Evolutionary conservation across 352 stramenopile species (phyloP), one percentile per base, ranked within the genome.

Genomic region (Globisporangium paddicum): DNA sequence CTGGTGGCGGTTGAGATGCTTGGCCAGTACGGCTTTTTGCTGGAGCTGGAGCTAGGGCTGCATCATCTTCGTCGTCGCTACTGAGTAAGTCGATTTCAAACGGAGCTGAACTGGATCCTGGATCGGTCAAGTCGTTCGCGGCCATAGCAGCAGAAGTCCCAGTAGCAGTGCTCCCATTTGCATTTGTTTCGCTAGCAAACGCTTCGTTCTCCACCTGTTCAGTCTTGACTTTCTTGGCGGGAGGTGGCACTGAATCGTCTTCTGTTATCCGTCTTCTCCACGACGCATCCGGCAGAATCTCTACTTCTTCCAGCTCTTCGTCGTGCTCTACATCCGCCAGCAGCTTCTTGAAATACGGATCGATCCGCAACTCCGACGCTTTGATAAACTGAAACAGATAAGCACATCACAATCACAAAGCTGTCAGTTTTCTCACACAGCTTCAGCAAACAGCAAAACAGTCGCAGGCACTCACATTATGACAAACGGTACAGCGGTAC

Each of bases 401-500:
- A 8, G 25, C 16, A 40, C n/a, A 41, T 25, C 46, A 1, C 54
- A 63, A 21, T 64, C 21, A 42, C 25, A 45, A 13, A 60, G 25
- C 44, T 8, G 32, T 54, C 19, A 41, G 8, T 2, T 30, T 44
- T 16, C n/a, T 52, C 40, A 46, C 38, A 38, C 21, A 19, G 21
- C 18, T 18, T 21, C 6, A 38, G n/a, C n/a, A 25, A 19, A 19
- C 45, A 64, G 3, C 26, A 41, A 35, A 23, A 0, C 6, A 35
- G 18, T 38, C 40, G 16, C 19, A 25, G 5, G 9, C 26, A 77
- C 78, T 57, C 77, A 93, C 84, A 75, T 89, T 79, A 73, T 98
- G 84, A 63, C 94, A 98, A 28, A 90, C 73, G 56, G 74, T 87
- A 80, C 94, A 98, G 54, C 86, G 82, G 79, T 92, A 98, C 46